Evolutionary conservation across 2,329 filamentous ascomycete species (phyloP), one percentile per base, ranked within the genome.

Genomic region (Plenodomus tracheiphilus): DNA sequence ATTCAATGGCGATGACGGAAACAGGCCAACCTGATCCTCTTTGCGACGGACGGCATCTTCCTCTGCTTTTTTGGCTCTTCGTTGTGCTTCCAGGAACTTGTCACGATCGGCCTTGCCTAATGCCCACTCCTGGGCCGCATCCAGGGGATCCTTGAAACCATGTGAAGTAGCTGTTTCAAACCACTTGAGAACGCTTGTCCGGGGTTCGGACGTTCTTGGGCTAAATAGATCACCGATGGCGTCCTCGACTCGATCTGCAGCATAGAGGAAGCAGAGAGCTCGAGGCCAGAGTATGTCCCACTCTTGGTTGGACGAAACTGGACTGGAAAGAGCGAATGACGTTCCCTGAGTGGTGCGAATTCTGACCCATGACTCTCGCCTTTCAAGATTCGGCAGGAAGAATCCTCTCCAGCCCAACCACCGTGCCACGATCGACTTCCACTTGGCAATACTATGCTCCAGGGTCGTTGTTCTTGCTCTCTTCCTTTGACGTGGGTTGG

Each of bases 1-100:
- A 41, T 73, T 70, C 10, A 73, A 47, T 7, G 72, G 72, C 9
- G 72, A 75, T 4, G 72, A 72, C 3, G 71, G 65, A 36, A 64
- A 62, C 2, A 69, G 46, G 4, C 49, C 56, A 7, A 56, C 47
- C 16, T 53, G 50, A 15, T 73, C 69, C 10, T 69, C 66, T 46
- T 69, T 71, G 17, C 53, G 55, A 34, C 61, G 63, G 17, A 57
- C 48, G 41, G 81, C 75, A 1, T 76, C 80, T 53, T 76, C 81
- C 19, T 77, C 75, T 19, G 70, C 71, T 58, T 72, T 78, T 13
- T 68, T 63, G 56, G 81, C 74, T 41, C 68, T 64, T 32, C 77
- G 72, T 6, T 66, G 71, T 30, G 74, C 66, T 41, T 70, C 69
- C n/a, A 64, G 25, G 20, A 60, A 43, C 47, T 65, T 70, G 41